Evolutionary conservation across 2,329 filamentous ascomycete genomes (phyloP).

Genomic region (Aspergillus sp.): DNA sequence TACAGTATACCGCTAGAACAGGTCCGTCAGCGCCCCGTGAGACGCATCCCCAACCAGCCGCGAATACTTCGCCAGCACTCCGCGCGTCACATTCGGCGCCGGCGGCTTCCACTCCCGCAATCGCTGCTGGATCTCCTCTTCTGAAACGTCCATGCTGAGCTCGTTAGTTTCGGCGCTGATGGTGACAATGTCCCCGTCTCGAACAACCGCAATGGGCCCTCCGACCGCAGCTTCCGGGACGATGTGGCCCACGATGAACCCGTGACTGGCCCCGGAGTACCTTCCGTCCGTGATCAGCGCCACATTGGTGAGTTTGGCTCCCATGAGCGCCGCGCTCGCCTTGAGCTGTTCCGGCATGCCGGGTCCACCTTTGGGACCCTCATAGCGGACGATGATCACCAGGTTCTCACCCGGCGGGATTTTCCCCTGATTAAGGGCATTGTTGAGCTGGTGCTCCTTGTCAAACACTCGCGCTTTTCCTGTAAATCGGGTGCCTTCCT

Average conservation of each 20-base stretch:
- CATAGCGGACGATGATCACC: conserved; percentile 84
- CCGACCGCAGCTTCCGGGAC: conserved; percentile 83
- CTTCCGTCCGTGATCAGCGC: conserved; percentile 87
- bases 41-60: conserved; percentile 80
- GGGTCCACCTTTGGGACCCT: conserved; percentile 85
- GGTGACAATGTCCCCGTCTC: conserved; percentile 70
- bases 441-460: conserved; percentile 71
- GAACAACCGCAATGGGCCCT: conserved; percentile 75
- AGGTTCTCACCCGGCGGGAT: conserved; percentile 70
- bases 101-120: conserved; percentile 62
- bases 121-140: conserved; percentile 60
- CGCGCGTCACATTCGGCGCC: conserved; percentile 63
- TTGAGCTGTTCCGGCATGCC: conserved; percentile 95
- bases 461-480: conserved; percentile 78
- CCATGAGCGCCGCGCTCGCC: conserved; percentile 84
- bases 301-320: conserved; percentile 75
- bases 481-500: conserved; percentile 75
- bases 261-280: conserved; percentile 80
- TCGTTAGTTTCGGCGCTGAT: conserved; percentile 75
- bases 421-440: conserved; percentile 60
- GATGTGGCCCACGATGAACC: conserved; percentile 90
- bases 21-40: conserved; percentile 81
- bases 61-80: conserved; percentile 84
- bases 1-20: conserved; percentile 40
- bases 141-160: conserved; percentile 60